Conservation (phyloP, 768 basidiomycete genomes). For the Auricularia sp. region DNA sequence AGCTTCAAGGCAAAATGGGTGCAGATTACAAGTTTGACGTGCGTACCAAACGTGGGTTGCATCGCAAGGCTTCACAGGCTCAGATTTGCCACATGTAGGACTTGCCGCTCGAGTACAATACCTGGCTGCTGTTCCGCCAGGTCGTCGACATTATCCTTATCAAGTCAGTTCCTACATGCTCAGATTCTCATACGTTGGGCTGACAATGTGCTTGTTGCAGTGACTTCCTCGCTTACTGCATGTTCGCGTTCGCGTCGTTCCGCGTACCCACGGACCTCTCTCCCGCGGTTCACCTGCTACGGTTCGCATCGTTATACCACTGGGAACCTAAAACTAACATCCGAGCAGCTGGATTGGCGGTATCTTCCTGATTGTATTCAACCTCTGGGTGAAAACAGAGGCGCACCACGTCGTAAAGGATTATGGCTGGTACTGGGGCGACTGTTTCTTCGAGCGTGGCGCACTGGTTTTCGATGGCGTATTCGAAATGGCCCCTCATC, state of each 20-base stretch:
- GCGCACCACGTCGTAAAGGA: constrained; percentile 97
- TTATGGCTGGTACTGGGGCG: constrained; percentile 97
- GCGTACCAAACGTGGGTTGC: constrained; percentile 19
- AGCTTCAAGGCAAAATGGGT: constrained; percentile 89
- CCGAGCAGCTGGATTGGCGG: constrained; percentile 74
- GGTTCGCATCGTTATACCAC: constrained; percentile 32
- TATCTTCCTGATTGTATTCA: constrained; percentile 77
- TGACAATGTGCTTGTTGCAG: constrained; percentile 29
- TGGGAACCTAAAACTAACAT: neutral
- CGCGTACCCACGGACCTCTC: constrained; percentile 75
- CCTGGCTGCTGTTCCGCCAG: constrained; percentile 93
- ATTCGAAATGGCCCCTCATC: constrained; percentile 86
- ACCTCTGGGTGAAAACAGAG: constrained; percentile 97
- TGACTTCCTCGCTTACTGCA: constrained; percentile 88
- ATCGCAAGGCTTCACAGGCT: constrained; percentile 4
- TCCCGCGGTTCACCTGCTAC: constrained; percentile 58
- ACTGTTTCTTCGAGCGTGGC: constrained; percentile 86
- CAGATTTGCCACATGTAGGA: constrained; percentile 36
- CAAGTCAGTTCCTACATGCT: constrained; percentile 42
- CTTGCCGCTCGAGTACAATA: constrained; percentile 87
- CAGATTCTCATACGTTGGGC: neutral
- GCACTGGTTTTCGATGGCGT: constrained; percentile 95
- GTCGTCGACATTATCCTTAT: constrained; percentile 92
- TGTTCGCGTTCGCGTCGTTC: constrained; percentile 92
- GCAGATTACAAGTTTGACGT: constrained; percentile 90